These are phyloP conservation scores for Lolium perenne DNA, from an alignment of 176 grass and related monocot species.

Conservation along the genomic window DNA sequence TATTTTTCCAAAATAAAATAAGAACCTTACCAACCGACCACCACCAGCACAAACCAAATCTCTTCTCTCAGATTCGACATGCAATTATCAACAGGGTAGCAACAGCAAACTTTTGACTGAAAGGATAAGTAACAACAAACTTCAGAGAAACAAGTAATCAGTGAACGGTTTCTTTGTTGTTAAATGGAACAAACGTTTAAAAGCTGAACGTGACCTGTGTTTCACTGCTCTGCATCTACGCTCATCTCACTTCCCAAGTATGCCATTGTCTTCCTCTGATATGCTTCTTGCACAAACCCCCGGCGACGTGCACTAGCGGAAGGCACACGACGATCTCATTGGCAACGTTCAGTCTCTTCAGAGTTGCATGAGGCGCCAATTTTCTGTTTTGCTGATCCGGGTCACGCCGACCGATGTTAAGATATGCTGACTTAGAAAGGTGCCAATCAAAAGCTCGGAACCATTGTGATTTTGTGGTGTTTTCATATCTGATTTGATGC, in stretches of 20 bases:
- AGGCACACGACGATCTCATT: slow-evolving; percentile 30
- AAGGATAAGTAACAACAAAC: slow-evolving; percentile 9
- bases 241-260: slow-evolving; percentile 21
- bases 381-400: slow-evolving; percentile 19
- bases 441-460: not conserved
- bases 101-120: slow-evolving; percentile 20
- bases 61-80: slow-evolving; percentile 23
- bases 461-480: not conserved
- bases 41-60: slow-evolving; percentile 27
- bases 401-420: not conserved
- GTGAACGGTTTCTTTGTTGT: not conserved
- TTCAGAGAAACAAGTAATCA: not conserved
- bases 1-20: not conserved
- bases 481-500: not conserved
- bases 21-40: slow-evolving; percentile 21
- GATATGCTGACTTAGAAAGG: slow-evolving; percentile 9
- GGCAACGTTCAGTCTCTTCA: slow-evolving; percentile 34
- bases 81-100: not conserved
- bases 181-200: not conserved
- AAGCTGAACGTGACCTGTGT: not conserved
- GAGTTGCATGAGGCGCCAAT: slow-evolving; percentile 21
- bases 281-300: not conserved
- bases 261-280: slow-evolving; percentile 34
- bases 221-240: slow-evolving; percentile 25
- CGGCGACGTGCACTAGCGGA: not conserved